Conservation (phyloP, 768 basidiomycete species). For the Boletellus sp. region DNA sequence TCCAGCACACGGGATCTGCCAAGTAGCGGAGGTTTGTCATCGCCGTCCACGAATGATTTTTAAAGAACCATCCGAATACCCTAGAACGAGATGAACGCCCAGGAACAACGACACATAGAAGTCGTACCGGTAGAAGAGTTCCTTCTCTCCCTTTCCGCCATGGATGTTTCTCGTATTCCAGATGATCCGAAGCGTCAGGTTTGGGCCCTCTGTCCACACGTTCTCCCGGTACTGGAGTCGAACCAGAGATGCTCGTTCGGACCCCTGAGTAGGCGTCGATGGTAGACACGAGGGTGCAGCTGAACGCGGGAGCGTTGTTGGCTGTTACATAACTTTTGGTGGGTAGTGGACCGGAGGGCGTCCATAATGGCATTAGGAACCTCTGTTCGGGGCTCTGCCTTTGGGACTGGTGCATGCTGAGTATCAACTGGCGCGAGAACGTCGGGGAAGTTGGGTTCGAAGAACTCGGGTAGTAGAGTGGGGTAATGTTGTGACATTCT, state of each 20-base stretch:
- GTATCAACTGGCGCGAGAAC: conserved; percentile 46
- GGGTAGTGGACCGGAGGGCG: conserved; percentile 41
- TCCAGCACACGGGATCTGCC: conserved; percentile 47
- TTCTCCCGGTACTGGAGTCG: conserved; percentile 37
- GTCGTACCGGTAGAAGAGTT: conserved; percentile 55
- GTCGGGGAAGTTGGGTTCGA: conserved; percentile 53
- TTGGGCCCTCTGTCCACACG: conserved; percentile 58
- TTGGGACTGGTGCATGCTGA: neutral
- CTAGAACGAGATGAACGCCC: conserved; percentile 20
- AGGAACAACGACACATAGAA: neutral
- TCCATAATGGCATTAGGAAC: conserved; percentile 50
- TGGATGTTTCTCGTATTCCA: conserved; percentile 69
- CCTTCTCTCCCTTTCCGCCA: conserved; percentile 61
- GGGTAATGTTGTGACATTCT: conserved; percentile 52
- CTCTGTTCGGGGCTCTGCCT: neutral
- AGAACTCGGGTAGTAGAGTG: conserved; percentile 57
- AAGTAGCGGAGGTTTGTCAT: conserved; percentile 56
- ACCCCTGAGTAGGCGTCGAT: conserved; percentile 58
- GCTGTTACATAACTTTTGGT: conserved; percentile 47
- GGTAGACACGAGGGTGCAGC: conserved; percentile 47
- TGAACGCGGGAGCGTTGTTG: conserved; percentile 50
- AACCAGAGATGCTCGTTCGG: conserved; percentile 18
- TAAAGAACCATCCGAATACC: conserved; percentile 65
- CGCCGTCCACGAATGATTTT: conserved; percentile 66
- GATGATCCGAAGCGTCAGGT: conserved; percentile 59